A percentile compares a stretch with the other conserved stretches of the same genome.
These are phyloP conservation scores for Aspergillus homomorphus DNA, from an alignment of 495 filamentous ascomycete genomes.

Conservation along the genomic window DNA sequence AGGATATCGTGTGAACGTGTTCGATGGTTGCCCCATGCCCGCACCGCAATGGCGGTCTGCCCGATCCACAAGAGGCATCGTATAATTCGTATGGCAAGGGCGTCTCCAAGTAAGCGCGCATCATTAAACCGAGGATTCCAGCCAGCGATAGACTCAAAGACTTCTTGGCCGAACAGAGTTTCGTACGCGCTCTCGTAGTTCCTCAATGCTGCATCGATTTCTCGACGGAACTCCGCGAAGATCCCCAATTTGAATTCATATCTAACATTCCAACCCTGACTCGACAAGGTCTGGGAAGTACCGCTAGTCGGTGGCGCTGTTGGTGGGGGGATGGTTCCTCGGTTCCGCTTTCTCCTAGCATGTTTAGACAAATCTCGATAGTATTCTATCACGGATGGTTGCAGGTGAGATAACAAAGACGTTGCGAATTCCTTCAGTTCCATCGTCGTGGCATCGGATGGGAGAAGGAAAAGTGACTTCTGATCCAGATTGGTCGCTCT, in stretches of 20 bases:
- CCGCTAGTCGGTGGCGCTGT: slow-evolving; percentile 80
- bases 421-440: slow-evolving; percentile 62
- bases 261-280: slow-evolving; percentile 82
- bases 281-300: slow-evolving; percentile 77
- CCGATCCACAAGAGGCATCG: slow-evolving; percentile 74
- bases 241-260: slow-evolving; percentile 91
- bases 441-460: slow-evolving; percentile 57
- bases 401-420: slow-evolving; percentile 56
- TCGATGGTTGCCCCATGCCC: slow-evolving; percentile 72
- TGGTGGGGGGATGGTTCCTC: slow-evolving; percentile 70
- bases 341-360: slow-evolving; percentile 73
- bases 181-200: slow-evolving; percentile 86
- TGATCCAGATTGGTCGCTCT: slow-evolving; percentile 74
- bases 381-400: slow-evolving; percentile 69
- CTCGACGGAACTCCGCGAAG: slow-evolving; percentile 85
- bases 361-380: slow-evolving; percentile 90
- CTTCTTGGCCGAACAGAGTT: slow-evolving; percentile 69
- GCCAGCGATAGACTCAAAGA: slow-evolving; percentile 80
- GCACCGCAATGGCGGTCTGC: slow-evolving; percentile 70
- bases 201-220: slow-evolving; percentile 79
- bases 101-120: slow-evolving; percentile 74
- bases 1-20: slow-evolving; percentile 68
- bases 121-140: slow-evolving; percentile 88
- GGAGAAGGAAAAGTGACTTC: slow-evolving; percentile 75
- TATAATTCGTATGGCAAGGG: slow-evolving; percentile 71